These are phyloP conservation scores for Thalassiosira allenii DNA, from an alignment of 352 stramenopile species.

Conservation along the genomic window DNA sequence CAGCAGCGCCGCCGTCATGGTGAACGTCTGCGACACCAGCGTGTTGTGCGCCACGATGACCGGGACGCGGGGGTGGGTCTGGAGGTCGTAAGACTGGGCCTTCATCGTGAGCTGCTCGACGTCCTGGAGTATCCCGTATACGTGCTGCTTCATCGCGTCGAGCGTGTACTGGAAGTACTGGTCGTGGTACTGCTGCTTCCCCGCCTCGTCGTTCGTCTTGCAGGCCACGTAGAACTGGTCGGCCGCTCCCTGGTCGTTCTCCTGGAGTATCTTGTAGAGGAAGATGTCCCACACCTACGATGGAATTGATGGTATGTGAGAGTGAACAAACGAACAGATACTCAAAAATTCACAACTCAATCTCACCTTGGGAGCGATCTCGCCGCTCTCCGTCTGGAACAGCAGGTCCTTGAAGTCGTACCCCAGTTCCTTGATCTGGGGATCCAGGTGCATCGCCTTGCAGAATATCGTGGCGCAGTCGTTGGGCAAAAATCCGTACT, in stretches of 20 bases:
- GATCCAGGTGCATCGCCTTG: conserved; percentile 60
- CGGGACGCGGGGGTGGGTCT: conserved; percentile 52
- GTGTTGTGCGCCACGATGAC: conserved; percentile 57
- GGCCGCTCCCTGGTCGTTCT: conserved; percentile 35
- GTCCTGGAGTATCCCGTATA: conserved; percentile 43
- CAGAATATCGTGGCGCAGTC: conserved; percentile 62
- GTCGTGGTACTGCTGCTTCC: conserved; percentile 57
- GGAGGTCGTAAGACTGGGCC: conserved; percentile 47
- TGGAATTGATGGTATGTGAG: too few relatives aligned
- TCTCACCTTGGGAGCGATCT: conserved; percentile 46
- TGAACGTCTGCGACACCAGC: conserved; percentile 53
- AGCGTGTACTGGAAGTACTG: conserved; percentile 59
- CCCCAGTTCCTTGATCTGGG: conserved; percentile 55
- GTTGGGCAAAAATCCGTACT: conserved; percentile 65
- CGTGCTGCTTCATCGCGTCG: conserved; percentile 49
- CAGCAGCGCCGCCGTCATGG: conserved; percentile 30
- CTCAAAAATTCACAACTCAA: not conserved
- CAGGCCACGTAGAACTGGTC: conserved; percentile 44
- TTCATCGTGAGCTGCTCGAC: conserved; percentile 36
- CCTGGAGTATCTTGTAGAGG: conserved; percentile 50
- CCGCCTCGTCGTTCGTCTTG: conserved; percentile 33
- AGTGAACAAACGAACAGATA: not conserved
- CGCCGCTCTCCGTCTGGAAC: conserved; percentile 62
- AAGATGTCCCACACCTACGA: conserved; percentile 65
- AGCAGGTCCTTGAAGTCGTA: conserved; percentile 65